These are phyloP conservation scores for Casuarina glauca DNA, from an alignment of 306 rosid genomes.

Conservation along the genomic window DNA sequence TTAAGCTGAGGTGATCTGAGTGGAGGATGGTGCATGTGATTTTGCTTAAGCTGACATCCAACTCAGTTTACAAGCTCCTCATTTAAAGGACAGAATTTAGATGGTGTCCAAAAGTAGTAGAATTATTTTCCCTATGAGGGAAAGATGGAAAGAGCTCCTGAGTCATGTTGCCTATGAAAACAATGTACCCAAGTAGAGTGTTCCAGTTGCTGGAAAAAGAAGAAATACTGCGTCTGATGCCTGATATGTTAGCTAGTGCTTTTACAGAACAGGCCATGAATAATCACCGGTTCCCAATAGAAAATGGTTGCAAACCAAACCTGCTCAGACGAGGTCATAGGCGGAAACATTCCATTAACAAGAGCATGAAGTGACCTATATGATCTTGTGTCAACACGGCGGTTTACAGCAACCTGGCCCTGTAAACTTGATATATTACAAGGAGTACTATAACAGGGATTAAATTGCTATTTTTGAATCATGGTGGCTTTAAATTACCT, in stretches of 20 bases:
- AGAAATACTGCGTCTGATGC: background rate
- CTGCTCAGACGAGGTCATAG: conserved; percentile 63
- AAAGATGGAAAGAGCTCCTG: background rate
- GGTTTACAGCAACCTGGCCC: conserved; percentile 92
- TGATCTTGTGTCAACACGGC: conserved; percentile 64
- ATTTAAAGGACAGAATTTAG: background rate
- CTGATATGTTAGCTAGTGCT: background rate
- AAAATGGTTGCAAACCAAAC: conserved; percentile 38
- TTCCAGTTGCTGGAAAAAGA: background rate
- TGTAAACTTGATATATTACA: conserved; percentile 45
- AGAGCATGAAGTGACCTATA: conserved; percentile 85
- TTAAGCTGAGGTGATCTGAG: background rate
- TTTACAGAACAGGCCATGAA: background rate
- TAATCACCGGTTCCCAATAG: background rate
- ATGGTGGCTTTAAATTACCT: conserved; percentile 54
- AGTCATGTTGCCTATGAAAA: background rate
- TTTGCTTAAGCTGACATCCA: background rate
- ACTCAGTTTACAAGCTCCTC: background rate
- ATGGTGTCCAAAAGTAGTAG: background rate
- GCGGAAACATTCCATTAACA: conserved; percentile 90
- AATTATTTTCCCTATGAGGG: background rate
- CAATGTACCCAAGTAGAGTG: background rate
- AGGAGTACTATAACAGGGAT: conserved; percentile 25
- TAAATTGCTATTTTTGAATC: background rate
- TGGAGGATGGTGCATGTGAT: background rate